phyloP scores from a whole-genome alignment of 23 red algal species.

The Pyropia yezoensis region DNA sequence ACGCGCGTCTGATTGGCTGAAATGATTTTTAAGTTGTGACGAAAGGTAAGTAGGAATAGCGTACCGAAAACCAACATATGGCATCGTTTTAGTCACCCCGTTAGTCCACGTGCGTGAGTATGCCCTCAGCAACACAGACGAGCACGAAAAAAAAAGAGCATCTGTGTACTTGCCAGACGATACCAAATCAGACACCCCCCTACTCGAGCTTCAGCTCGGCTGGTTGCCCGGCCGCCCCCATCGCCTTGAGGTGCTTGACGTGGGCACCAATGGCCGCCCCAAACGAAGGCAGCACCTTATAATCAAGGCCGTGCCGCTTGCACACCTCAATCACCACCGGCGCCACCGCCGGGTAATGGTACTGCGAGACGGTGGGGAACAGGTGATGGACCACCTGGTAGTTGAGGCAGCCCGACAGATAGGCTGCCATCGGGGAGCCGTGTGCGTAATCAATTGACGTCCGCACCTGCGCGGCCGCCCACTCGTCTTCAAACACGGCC shows the following conservation, averaged over 20 bases:
- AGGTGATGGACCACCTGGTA: conserved; percentile 82
- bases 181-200: not conserved
- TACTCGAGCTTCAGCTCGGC: conserved; percentile 70
- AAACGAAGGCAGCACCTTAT: conserved; percentile 43
- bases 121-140: too few species aligned
- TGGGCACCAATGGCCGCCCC: conserved; percentile 33
- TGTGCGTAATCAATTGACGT: conserved; percentile 70
- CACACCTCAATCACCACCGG: conserved; percentile 69
- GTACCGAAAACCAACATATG: too few species aligned
- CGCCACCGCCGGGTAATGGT: conserved; percentile 53
- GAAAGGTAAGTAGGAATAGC: too few species aligned
- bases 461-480: conserved; percentile 57
- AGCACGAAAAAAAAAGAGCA: too few species aligned
- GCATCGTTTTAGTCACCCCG: too few species aligned
- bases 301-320: conserved; percentile 26
- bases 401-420: conserved; percentile 62
- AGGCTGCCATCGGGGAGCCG: conserved; percentile 25
- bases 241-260: conserved; percentile 25
- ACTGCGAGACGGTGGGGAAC: conserved; percentile 63
- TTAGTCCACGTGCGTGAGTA: too few species aligned
- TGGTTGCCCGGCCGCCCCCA: conserved; percentile 29
- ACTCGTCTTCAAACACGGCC: conserved; percentile 46
- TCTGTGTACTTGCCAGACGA: too few species aligned
- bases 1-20: too few species aligned
- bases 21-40: too few species aligned